Evolutionary conservation across 768 basidiomycete genomes (phyloP).

Genomic region (Termitomyces sp.): DNA sequence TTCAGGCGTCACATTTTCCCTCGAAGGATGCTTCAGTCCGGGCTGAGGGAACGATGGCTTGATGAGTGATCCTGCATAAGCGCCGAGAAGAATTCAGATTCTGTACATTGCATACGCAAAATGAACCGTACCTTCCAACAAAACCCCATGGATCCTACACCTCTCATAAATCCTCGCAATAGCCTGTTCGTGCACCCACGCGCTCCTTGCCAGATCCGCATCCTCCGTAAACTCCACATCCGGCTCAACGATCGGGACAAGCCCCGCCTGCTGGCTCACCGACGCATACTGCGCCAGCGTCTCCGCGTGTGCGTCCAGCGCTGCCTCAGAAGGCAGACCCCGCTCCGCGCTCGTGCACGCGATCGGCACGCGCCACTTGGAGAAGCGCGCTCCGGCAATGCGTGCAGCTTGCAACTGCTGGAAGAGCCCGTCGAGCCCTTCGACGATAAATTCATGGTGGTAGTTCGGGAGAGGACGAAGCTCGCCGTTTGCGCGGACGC

Average conservation of each 20-base stretch:
- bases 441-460: constrained; percentile 38
- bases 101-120: neutral
- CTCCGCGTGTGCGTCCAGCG: constrained; percentile 40
- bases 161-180: constrained; percentile 40
- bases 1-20: constrained; percentile 27
- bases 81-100: neutral
- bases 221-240: constrained; percentile 47
- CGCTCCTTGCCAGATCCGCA: constrained; percentile 37
- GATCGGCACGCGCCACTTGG: constrained; percentile 46
- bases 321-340: constrained; percentile 33
- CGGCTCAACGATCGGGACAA: constrained; percentile 50
- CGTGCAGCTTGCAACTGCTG: constrained; percentile 35
- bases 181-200: constrained; percentile 39
- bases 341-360: constrained; percentile 31
- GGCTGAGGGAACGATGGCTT: constrained; percentile 50
- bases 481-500: constrained; percentile 46
- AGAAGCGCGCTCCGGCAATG: constrained; percentile 41
- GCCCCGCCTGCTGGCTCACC: constrained; percentile 43
- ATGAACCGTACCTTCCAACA: constrained; percentile 35
- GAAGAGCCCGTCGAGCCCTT: constrained; percentile 43
- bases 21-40: constrained; percentile 34
- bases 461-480: constrained; percentile 38
- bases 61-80: constrained; percentile 35
- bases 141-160: constrained; percentile 38
- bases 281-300: constrained; percentile 42